Evolutionary conservation across 495 filamentous ascomycete species (phyloP), one percentile per base, ranked within the genome.

Genomic region (Penicillium waksmanii): DNA sequence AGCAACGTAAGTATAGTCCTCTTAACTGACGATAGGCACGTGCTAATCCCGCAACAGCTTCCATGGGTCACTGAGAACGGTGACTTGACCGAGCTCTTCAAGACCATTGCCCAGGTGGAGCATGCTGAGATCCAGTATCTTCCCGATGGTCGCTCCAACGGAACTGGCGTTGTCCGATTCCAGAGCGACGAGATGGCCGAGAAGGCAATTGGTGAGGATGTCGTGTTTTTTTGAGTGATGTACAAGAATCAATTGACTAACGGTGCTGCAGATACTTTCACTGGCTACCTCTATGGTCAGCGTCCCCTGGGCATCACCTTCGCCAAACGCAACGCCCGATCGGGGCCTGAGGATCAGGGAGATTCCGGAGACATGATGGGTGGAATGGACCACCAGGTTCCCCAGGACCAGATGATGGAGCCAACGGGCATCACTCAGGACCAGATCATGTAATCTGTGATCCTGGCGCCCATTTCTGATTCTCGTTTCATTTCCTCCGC

Each of bases 21-120:
- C 17, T 35, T 12, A n/a, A 11, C 11, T 31, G 9, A 8, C 12
- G 6, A 18, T 54, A 3, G 51, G 51, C 25, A 34, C 8, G 11
- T 5, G 33, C 55, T 66, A 54, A 64, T n/a, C 33, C 40, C 9
- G 51, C 38, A 3, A 59, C 66, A 98, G 94, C 85, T 98, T 56
- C 95, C 95, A 5, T 98, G 95, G 95, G 97, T 94, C 34, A 98
- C 95, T 19, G 97, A 93, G 77, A 97, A 98, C 66, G 96, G 98
- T 56, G 95, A 98, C 73, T 76, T 98, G 5, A 84, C 97, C 48
- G 95, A 98, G 68, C 83, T 98, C 13, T 98, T 98, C 83, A 92
- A 88, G 31, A 98, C 95, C 6, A 98, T 98, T 70, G 95, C 94
- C 47, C 96, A 97, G 76, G 95, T 98, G 60, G 93, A 97, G 65